These are phyloP conservation scores for Straminergon stramineum DNA, from an alignment of 225 moss, liverwort and hornwort genomes.

Conservation along the genomic window DNA sequence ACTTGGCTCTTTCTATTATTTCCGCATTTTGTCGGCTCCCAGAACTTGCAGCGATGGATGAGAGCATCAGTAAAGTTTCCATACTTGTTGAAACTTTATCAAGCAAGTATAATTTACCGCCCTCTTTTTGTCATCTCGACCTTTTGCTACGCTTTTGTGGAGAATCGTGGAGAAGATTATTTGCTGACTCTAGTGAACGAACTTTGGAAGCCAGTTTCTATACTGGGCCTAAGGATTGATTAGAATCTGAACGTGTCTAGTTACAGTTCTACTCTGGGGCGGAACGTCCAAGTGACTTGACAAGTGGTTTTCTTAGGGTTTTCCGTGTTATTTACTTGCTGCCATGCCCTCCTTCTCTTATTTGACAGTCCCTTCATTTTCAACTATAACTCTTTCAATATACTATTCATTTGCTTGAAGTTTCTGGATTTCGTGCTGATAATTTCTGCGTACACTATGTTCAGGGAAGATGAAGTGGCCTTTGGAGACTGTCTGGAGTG, in stretches of 20 bases:
- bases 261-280: background rate
- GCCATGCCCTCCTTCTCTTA: background rate
- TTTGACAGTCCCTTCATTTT: background rate
- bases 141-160: conserved; percentile 5
- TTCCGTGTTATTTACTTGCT: background rate
- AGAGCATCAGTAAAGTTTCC: conserved; percentile 78
- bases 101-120: conserved; percentile 71
- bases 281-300: background rate
- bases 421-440: background rate
- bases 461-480: conserved; percentile 67
- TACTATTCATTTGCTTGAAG: background rate
- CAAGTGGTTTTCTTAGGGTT: background rate
- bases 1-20: conserved; percentile 75
- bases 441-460: background rate
- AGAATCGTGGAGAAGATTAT: background rate
- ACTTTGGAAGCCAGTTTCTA: background rate
- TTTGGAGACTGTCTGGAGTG: conserved; percentile 81
- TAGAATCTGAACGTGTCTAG: background rate
- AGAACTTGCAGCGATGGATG: conserved; percentile 75
- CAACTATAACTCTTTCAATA: background rate
- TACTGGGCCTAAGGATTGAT: background rate
- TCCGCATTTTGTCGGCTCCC: conserved; percentile 86
- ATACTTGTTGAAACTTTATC: conserved; percentile 70
- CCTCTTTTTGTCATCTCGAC: conserved; percentile 15
- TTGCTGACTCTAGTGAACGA: background rate